phyloP scores from a whole-genome alignment of 2,329 filamentous ascomycete genomes.

The Cladosporium sp. region DNA sequence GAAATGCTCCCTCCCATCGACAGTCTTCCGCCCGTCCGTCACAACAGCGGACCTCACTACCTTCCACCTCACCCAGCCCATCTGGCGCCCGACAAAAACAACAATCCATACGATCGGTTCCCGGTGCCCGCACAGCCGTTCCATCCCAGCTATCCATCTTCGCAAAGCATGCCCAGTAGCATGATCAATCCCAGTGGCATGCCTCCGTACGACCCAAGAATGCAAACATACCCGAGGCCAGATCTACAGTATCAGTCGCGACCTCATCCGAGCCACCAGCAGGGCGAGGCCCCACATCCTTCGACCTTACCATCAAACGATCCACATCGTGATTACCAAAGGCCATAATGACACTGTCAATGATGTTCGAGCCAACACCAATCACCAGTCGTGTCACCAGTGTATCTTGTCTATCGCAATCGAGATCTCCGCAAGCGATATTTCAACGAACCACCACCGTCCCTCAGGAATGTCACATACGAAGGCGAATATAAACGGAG shows the following conservation, averaged over 20 bases:
- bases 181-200: neutral
- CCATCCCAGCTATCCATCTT: neutral
- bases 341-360: neutral
- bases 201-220: neutral
- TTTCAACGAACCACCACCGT: too few relatives aligned
- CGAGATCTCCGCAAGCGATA: too few relatives aligned
- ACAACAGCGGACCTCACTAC: neutral
- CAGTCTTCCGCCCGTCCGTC: neutral
- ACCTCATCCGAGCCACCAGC: neutral
- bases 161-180: neutral
- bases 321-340: neutral
- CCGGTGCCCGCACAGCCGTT: neutral
- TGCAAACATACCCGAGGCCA: neutral
- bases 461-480: too few relatives aligned
- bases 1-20: neutral
- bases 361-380: neutral
- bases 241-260: constrained; percentile 2
- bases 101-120: neutral
- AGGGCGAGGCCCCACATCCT: neutral
- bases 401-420: too few relatives aligned
- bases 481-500: too few relatives aligned
- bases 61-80: neutral
- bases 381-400: too few relatives aligned
- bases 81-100: neutral
- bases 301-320: neutral